These are phyloP conservation scores for Pleurotus cornucopiae DNA, from an alignment of 768 basidiomycete species.

Conservation along the genomic window DNA sequence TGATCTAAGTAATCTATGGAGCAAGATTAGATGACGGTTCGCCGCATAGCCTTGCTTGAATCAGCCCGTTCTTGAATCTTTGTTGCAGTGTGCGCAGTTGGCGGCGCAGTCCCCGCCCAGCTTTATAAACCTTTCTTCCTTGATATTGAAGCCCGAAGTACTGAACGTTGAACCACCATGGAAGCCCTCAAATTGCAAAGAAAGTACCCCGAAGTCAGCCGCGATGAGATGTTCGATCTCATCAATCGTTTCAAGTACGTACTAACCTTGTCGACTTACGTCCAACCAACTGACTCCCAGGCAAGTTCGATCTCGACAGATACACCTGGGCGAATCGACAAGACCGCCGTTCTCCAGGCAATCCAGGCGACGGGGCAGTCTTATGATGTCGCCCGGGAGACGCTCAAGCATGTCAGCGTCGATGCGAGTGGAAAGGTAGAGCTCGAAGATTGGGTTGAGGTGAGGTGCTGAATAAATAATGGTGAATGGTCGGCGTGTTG, in stretches of 20 bases:
- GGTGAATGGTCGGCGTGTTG: no score
- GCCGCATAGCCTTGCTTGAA: neutral
- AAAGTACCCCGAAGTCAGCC: slow-evolving; percentile 87
- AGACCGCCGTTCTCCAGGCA: slow-evolving; percentile 73
- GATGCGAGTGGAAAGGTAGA: slow-evolving; percentile 96
- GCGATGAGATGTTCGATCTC: slow-evolving; percentile 93
- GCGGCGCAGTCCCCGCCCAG: slow-evolving; percentile 1
- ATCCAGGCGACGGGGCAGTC: slow-evolving; percentile 80
- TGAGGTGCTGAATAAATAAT: slow-evolving; percentile 29
- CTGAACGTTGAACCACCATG: slow-evolving; percentile 37
- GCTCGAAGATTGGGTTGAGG: slow-evolving; percentile 98
- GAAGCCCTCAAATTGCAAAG: slow-evolving; percentile 83
- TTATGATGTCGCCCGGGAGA: slow-evolving; percentile 86
- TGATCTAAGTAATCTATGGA: neutral
- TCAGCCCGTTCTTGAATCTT: neutral
- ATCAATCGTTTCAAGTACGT: slow-evolving; percentile 95
- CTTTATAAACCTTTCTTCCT: neutral
- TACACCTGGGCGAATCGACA: slow-evolving; percentile 79
- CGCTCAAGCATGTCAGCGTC: slow-evolving; percentile 89
- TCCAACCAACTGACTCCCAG: slow-evolving; percentile 6
- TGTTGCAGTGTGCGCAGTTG: slow-evolving; percentile 1
- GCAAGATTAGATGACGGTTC: neutral
- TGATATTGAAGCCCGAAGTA: neutral
- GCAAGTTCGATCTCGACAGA: slow-evolving; percentile 70
- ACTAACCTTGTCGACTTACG: neutral